Conservation (phyloP, 129 eudicot genomes). For the Lactuca sativa region DNA sequence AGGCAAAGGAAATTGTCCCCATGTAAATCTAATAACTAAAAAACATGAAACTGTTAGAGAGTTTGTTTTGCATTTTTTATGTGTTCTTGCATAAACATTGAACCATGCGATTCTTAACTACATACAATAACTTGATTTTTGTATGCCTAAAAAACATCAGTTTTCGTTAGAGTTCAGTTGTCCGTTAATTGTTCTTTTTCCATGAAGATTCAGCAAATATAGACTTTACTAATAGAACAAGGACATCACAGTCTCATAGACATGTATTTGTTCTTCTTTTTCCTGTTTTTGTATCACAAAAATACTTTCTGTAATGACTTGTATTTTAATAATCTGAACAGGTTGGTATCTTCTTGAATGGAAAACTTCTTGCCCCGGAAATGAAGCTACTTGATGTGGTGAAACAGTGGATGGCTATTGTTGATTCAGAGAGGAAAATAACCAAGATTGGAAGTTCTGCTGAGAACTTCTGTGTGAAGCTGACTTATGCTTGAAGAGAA, state of each 20-base stretch:
- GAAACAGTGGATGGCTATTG: neutral
- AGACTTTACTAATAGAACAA: too few species aligned
- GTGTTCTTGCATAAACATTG: too few species aligned
- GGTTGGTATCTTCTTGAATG: neutral
- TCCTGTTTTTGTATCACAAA: neutral
- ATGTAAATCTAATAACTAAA: neutral
- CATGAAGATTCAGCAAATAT: too few species aligned
- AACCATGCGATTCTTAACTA: neutral
- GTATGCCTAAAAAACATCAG: too few species aligned
- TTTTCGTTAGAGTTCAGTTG: too few species aligned
- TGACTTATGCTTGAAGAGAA: neutral
- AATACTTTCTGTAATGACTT: neutral
- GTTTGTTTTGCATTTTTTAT: too few species aligned
- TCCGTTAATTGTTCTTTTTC: too few species aligned
- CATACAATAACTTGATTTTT: too few species aligned
- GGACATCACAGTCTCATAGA: neutral
- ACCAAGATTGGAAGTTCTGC: neutral
- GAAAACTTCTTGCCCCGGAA: neutral
- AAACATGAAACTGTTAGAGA: neutral
- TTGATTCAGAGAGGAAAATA: neutral
- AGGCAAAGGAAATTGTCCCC: neutral
- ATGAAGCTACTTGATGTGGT: neutral
- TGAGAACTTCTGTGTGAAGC: neutral
- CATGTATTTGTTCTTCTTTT: neutral
- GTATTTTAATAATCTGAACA: neutral